Base-by-base conservation (phyloP, 2,329 filamentous ascomycete genomes). In the Ophiocordyceps polyrhachis-furcata region DNA sequence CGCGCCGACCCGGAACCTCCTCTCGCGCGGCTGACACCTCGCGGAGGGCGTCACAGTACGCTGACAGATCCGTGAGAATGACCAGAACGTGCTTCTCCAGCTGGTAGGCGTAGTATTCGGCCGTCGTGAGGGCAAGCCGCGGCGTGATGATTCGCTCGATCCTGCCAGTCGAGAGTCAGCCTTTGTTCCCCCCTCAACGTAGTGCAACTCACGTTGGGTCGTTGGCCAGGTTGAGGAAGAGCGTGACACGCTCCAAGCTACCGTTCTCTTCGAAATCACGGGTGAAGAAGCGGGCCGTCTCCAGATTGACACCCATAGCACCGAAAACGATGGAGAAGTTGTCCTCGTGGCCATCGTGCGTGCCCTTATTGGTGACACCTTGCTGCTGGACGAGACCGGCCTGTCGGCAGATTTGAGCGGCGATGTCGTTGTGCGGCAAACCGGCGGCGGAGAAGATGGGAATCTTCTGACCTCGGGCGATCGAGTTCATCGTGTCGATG, bases 131-230 rank as follows among this genome's bases (percentile, higher is more conserved):
- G 45, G 91, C 91, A 49, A 98, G 83, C 77, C 91, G 91, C 62
- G 91, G 91, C 45, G 91, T 98, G 62, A 98, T 98, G 62, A 98
- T 98, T 81, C 91, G 91, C 68, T 98, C 91, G 65, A 98, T 98
- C 44, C 85, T 93, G 55, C 11, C 11, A 28, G n/a, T 9, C 5
- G 25, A 28, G 25, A 5, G 25, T 28, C 25, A 28, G 25, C 9
- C 2, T 9, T 28, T 28, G 5, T 28, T 8, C 2, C 8, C 21
- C 6, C 3, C 29, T 19, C 35, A 38, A 38, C 41, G 7, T 20
- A 5, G n/a, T 41, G 12, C 13, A n/a, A 69, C 83, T 64, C 70
- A 93, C 85, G 91, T 98, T 56, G 91, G 91, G 61, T 98, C 91
- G 62, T 96, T 98, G 54, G 93, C 91, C 70, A 98, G 80, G 72